Conservation (phyloP, 148 eudicot species). For the Vaccinium macrocarpon region DNA sequence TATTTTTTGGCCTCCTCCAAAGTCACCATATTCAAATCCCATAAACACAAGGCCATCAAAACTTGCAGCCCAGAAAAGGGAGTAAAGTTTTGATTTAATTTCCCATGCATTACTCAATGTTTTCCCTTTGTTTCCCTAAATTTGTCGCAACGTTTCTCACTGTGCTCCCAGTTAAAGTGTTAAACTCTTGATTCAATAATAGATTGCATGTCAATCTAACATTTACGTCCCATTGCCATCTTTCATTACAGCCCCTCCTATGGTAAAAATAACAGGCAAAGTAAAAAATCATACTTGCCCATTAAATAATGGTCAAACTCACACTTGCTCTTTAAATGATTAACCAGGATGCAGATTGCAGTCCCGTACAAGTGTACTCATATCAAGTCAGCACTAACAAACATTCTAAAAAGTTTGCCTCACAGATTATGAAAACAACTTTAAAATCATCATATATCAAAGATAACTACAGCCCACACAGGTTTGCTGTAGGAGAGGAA, state of each 20-base stretch:
- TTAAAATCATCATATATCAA: background rate
- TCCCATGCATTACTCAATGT: background rate
- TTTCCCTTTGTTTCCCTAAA: background rate
- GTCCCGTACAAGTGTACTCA: background rate
- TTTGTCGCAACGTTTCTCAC: background rate
- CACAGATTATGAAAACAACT: background rate
- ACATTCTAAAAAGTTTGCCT: background rate
- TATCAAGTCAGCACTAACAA: background rate
- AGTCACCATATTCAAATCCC: background rate
- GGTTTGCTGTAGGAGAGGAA: background rate
- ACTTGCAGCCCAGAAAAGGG: background rate
- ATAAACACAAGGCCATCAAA: background rate
- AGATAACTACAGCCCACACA: background rate
- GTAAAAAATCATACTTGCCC: background rate
- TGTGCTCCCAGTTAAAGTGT: background rate
- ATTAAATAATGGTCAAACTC: background rate
- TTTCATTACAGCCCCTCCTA: background rate
- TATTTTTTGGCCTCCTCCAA: background rate
- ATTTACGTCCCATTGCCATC: background rate
- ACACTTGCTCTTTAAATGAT: background rate
- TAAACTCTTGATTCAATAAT: background rate
- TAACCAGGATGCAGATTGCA: constrained; percentile 1
- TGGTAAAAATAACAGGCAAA: background rate
- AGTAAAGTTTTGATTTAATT: background rate
- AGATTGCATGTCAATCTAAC: background rate